Conservation (phyloP, 2,329 filamentous ascomycete species). For the Neonectria hederae region DNA sequence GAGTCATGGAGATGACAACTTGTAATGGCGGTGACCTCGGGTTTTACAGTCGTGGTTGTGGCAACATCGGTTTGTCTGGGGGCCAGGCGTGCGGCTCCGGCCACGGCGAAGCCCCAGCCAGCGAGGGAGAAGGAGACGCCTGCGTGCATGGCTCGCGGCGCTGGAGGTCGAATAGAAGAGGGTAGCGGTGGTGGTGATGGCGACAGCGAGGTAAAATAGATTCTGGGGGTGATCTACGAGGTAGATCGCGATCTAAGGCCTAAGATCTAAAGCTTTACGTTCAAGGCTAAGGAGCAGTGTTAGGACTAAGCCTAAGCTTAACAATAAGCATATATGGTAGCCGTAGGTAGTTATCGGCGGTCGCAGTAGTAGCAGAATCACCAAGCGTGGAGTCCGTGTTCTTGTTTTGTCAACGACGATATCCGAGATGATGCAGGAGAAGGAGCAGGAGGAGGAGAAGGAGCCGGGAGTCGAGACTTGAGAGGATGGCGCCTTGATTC, state of each 20-base stretch:
- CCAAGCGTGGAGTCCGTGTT: background rate
- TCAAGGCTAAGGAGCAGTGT: background rate
- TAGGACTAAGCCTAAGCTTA: constrained; percentile 9
- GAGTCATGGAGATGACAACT: constrained; percentile 54
- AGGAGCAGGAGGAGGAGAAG: background rate
- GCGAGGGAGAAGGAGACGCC: constrained; percentile 26
- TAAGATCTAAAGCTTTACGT: background rate
- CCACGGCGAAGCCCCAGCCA: constrained; percentile 30
- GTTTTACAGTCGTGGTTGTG: constrained; percentile 34
- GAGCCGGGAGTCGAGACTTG: background rate
- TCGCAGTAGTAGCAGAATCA: background rate
- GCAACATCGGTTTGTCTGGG: constrained; percentile 47
- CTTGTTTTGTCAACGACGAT: constrained; percentile 1
- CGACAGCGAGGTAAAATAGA: background rate
- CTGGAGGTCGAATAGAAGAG: background rate
- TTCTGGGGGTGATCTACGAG: background rate
- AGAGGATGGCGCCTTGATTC: background rate
- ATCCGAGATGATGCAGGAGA: constrained; percentile 7
- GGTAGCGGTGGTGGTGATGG: background rate
- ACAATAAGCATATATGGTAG: constrained; percentile 10
- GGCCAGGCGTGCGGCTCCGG: constrained; percentile 32
- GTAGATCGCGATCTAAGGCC: background rate
- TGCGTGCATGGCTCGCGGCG: constrained; percentile 25
- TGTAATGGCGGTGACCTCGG: constrained; percentile 50
- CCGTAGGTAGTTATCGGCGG: background rate